Percentiles rank a stretch among this genome's conserved stretches.
Conservation (phyloP, 208 protist genomes). For the Wallacemonas collosoma region DNA sequence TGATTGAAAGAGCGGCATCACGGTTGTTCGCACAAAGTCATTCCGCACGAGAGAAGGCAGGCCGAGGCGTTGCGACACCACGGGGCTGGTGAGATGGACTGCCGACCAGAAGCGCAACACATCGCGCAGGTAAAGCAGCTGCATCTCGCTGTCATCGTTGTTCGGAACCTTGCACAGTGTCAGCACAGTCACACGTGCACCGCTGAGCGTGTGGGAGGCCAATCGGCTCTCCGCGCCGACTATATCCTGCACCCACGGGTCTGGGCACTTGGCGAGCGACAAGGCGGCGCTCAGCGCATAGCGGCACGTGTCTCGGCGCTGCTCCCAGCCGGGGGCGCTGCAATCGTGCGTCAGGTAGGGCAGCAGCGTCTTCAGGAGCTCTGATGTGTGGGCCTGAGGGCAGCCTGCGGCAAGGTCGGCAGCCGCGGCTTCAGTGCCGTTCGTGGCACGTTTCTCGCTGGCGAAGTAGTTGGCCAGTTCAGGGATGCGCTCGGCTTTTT, state of each 20-base stretch:
- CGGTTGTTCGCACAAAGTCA: slow-evolving; percentile 48
- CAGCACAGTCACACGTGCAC: slow-evolving; percentile 51
- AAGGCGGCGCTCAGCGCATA: slow-evolving; percentile 63
- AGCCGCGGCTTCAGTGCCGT: too few relatives aligned
- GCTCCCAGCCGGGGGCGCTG: slow-evolving; percentile 37
- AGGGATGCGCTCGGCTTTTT: slow-evolving; percentile 65
- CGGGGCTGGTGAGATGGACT: slow-evolving; percentile 42
- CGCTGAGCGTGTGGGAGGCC: slow-evolving; percentile 35
- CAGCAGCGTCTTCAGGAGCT: slow-evolving; percentile 49
- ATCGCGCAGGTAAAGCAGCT: slow-evolving; percentile 63
- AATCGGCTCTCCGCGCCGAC: slow-evolving; percentile 41
- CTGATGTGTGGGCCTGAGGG: slow-evolving; percentile 6
- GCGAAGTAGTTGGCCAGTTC: slow-evolving; percentile 61
- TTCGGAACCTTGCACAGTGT: slow-evolving; percentile 83
- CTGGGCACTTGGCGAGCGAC: slow-evolving; percentile 71
- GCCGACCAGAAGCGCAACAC: slow-evolving; percentile 64
- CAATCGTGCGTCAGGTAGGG: slow-evolving; percentile 53
- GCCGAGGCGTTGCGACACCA: slow-evolving; percentile 39
- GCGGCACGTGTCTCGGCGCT: slow-evolving; percentile 54
- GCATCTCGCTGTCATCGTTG: slow-evolving; percentile 60
- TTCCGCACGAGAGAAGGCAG: slow-evolving; percentile 37
- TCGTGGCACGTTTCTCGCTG: not conserved
- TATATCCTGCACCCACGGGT: slow-evolving; percentile 61
- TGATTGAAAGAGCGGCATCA: slow-evolving; percentile 64
- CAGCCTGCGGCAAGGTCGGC: not conserved